These are phyloP conservation scores for Rosellinia necatrix DNA, from an alignment of 2,329 filamentous ascomycete genomes.

Conservation along the genomic window DNA sequence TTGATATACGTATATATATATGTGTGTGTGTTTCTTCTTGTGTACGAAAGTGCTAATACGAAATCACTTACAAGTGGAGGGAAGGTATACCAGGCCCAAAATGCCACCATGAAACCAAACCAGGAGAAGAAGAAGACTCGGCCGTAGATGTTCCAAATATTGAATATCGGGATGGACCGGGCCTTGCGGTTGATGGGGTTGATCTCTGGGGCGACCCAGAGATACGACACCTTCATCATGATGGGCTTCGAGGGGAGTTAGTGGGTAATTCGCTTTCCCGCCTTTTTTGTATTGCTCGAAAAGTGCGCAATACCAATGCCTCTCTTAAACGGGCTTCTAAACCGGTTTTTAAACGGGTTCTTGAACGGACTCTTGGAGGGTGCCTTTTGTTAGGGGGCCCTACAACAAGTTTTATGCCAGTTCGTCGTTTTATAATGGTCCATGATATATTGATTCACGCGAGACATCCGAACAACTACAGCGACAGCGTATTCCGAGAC, in stretches of 20 bases:
- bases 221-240: constrained; percentile 44
- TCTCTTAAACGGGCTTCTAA: background rate
- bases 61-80: constrained; percentile 73
- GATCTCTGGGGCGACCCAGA: constrained; percentile 67
- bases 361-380: background rate
- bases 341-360: background rate
- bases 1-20: no score
- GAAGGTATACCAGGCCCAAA: constrained; percentile 93
- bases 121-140: constrained; percentile 84
- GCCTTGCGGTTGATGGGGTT: constrained; percentile 88
- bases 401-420: background rate
- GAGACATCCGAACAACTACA: background rate
- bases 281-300: background rate
- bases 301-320: background rate
- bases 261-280: background rate
- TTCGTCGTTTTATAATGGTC: constrained; percentile 12
- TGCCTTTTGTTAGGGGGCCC: background rate
- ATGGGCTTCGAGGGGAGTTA: background rate
- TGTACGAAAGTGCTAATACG: background rate
- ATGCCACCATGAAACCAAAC: constrained; percentile 63
- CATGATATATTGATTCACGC: constrained; percentile 1
- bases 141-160: constrained; percentile 78
- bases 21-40: no score
- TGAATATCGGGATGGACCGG: constrained; percentile 76
- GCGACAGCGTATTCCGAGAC: background rate